Evolutionary conservation across 805 yeast genomes (phyloP), one percentile per base, ranked within the genome.

Genomic region (Metschnikowia amazonensis): DNA sequence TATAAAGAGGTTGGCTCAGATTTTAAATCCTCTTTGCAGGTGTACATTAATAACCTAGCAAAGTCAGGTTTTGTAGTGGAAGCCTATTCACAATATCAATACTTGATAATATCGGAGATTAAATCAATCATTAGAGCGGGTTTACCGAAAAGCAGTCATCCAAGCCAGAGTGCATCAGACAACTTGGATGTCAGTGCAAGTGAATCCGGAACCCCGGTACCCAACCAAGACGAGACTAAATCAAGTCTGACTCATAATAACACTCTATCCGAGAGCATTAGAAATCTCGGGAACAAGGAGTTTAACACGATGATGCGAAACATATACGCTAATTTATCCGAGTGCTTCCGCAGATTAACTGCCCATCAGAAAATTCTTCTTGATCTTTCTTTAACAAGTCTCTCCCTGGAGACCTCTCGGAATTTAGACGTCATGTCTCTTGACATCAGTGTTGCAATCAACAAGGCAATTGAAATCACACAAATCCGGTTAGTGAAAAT

Each of bases 401-500:
- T 65, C 9, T 63, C 71, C 0, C 49, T 62, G 7, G 40, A 57
- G 2, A 28, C 40, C n/a, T 45, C 62, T 7, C 49, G 55, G 6
- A 27, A 44, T 8, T 45, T 65, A 10, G 73, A 72, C 48, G 75
- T 84, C 5, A 75, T 82, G 65, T 75, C 81, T 13, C 61, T 88
- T 36, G 95, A 86, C 57, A 79, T 86, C 16, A 76, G 87, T 1
- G 65, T 68, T 7, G 77, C 88, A 2, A 80, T 89, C 11, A 77
- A 79, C 47, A 79, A 76, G 45, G 81, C 88, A 1, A 84, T 89
- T 10, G 84, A 81, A 42, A 72, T 82, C 24, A 72, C 89, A 8
- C 96, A 90, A 56, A 69, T 79, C 4, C 73, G 98, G 47, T 71
- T 90, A 67, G 84, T 88, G 14, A 86, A 86, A 57, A 77, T 94